Evolutionary conservation across 208 protist genomes (phyloP).

Genomic region (Acanthamoeba triangularis): DNA sequence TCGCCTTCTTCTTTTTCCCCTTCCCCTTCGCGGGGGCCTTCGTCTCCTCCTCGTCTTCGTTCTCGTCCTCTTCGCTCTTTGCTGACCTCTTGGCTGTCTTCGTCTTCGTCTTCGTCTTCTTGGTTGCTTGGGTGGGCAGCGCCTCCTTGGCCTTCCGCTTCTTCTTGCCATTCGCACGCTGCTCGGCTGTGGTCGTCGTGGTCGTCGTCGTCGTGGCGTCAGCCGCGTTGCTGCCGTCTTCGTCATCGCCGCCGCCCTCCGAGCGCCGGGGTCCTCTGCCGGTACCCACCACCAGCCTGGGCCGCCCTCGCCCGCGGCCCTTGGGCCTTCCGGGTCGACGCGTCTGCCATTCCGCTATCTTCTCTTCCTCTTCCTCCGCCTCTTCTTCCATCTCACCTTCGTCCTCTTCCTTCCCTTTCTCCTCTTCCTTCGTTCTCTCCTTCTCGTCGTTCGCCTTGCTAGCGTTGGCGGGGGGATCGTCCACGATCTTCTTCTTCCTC

Average conservation of each 20-base stretch:
- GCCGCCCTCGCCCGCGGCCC: not conserved
- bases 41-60: not conserved
- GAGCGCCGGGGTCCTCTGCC: not conserved
- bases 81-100: not conserved
- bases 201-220: not conserved
- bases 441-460: not conserved
- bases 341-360: not conserved
- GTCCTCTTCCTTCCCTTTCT: not conserved
- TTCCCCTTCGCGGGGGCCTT: not conserved
- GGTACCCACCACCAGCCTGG: slow-evolving; percentile 18
- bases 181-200: not conserved
- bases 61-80: not conserved
- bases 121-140: too few species aligned
- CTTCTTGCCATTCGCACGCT: not conserved
- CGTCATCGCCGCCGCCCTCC: not conserved
- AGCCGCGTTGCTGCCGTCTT: not conserved
- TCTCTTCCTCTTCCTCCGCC: not conserved
- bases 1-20: not conserved
- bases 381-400: not conserved
- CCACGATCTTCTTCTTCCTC: slow-evolving; percentile 30
- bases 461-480: not conserved
- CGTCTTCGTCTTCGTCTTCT: not conserved
- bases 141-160: slow-evolving; percentile 16
- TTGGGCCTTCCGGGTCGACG: not conserved
- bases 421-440: not conserved